Percentiles rank a stretch among this genome's conserved stretches.
These are phyloP conservation scores for Candida tibetensis DNA, from an alignment of 805 yeast genomes.

Conservation along the genomic window DNA sequence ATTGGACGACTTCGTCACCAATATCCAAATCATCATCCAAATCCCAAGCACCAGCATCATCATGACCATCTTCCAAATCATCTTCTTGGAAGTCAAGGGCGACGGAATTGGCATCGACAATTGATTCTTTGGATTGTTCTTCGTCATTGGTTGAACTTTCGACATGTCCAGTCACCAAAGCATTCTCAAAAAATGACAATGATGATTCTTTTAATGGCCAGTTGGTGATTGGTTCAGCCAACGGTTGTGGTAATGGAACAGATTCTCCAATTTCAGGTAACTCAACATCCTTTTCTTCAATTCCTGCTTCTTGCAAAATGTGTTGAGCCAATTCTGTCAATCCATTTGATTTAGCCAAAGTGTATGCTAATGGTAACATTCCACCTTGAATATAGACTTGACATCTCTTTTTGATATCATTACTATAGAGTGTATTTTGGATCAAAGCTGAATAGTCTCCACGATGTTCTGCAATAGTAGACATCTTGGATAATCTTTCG, in stretches of 20 bases:
- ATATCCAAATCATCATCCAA: conserved; percentile 75
- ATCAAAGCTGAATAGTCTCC: conserved; percentile 76
- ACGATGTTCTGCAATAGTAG: conserved; percentile 83
- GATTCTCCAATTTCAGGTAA: conserved; percentile 54
- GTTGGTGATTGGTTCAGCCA: conserved; percentile 44
- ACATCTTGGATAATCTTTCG: conserved; percentile 77
- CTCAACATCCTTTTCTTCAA: conserved; percentile 58
- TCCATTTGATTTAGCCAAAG: conserved; percentile 86
- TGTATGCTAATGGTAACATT: conserved; percentile 84
- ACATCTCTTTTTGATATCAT: conserved; percentile 73
- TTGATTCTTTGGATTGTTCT: conserved; percentile 8
- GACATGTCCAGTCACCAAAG: conserved; percentile 67
- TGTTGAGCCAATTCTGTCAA: conserved; percentile 70
- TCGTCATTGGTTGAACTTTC: conserved; percentile 60
- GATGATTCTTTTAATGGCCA: conserved; percentile 84
- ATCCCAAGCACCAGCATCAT: conserved; percentile 75
- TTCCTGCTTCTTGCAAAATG: conserved; percentile 67
- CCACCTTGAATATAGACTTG: conserved; percentile 74
- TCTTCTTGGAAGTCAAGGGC: conserved; percentile 12
- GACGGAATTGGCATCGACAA: conserved; percentile 15
- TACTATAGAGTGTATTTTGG: conserved; percentile 76
- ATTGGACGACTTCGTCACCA: conserved; percentile 38
- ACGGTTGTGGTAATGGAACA: conserved; percentile 47
- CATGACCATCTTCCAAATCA: conserved; percentile 16
- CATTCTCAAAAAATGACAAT: conserved; percentile 80